Evolutionary conservation across 1,284 basidiomycete genomes (phyloP).

Genomic region (Microbotryomycetes sp.): DNA sequence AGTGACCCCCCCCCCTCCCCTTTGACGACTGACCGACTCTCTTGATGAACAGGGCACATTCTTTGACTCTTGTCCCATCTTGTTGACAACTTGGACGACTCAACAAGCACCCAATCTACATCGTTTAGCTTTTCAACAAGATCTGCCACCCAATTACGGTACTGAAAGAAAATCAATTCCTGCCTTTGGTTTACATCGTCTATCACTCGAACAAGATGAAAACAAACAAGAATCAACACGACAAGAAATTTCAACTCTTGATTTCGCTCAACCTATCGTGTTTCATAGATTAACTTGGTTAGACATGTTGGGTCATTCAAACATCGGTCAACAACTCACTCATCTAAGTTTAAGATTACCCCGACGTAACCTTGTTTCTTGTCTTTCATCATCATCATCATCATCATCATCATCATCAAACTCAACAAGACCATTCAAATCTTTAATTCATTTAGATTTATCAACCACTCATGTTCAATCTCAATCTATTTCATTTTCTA

Average conservation of each 20-base stretch:
- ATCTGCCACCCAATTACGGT: constrained; percentile 30
- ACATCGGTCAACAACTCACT: constrained; percentile 24
- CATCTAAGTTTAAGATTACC: constrained; percentile 33
- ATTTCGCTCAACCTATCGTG: constrained; percentile 35
- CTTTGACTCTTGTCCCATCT: constrained; percentile 18
- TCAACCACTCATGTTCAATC: constrained; percentile 30
- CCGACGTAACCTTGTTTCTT: constrained; percentile 28
- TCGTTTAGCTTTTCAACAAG: constrained; percentile 25
- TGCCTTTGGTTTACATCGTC: constrained; percentile 23
- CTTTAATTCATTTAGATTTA: constrained; percentile 30
- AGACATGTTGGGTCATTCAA: constrained; percentile 20
- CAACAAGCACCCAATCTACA: constrained; percentile 11
- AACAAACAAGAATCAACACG: background rate
- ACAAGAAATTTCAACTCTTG: constrained; percentile 10
- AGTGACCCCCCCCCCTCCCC: too few relatives aligned
- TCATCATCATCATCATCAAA: too few relatives aligned
- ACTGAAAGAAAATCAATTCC: constrained; percentile 7
- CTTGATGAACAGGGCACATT: constrained; percentile 20
- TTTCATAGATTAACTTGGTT: background rate
- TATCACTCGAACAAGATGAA: constrained; percentile 7
- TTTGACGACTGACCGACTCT: background rate
- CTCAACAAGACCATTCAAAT: constrained; percentile 31
- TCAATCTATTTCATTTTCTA: constrained; percentile 18
- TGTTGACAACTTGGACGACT: constrained; percentile 8
- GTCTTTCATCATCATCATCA: constrained; percentile 22